phyloP scores from a whole-genome alignment of 2,329 filamentous ascomycete genomes.

The Aspergillus pseudoterreus region DNA sequence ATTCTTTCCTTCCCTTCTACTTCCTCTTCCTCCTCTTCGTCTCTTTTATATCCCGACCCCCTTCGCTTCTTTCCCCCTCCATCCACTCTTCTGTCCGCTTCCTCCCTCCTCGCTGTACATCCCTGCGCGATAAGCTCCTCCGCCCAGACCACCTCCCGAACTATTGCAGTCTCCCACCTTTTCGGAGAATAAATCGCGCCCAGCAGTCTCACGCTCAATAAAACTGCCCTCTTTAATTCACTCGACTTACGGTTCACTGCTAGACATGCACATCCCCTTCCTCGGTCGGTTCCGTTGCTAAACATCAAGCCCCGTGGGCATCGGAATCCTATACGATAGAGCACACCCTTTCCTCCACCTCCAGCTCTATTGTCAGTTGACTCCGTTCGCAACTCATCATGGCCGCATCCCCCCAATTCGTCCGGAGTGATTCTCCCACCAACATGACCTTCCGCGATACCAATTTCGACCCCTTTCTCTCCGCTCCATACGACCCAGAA shows the following conservation, averaged over 20 bases:
- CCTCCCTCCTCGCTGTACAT: background rate
- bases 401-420: constrained; percentile 21
- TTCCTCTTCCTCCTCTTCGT: background rate
- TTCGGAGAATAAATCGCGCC: background rate
- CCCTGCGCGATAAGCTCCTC: background rate
- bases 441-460: constrained; percentile 28
- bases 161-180: background rate
- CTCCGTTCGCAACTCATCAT: constrained; percentile 7
- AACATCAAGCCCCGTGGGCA: too few relatives aligned
- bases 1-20: constrained; percentile 5
- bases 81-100: background rate
- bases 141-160: background rate
- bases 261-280: too few relatives aligned
- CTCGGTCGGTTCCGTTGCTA: too few relatives aligned
- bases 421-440: constrained; percentile 20
- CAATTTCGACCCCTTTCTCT: constrained; percentile 38
- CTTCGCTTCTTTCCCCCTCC: background rate
- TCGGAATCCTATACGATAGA: too few relatives aligned
- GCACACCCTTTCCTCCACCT: too few relatives aligned
- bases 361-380: background rate
- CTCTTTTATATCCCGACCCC: background rate
- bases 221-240: too few relatives aligned
- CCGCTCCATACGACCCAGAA: constrained; percentile 35
- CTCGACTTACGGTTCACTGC: too few relatives aligned
- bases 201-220: background rate